phyloP scores from a whole-genome alignment of 2,329 filamentous ascomycete species.

The Basipetospora chlamydospora region DNA sequence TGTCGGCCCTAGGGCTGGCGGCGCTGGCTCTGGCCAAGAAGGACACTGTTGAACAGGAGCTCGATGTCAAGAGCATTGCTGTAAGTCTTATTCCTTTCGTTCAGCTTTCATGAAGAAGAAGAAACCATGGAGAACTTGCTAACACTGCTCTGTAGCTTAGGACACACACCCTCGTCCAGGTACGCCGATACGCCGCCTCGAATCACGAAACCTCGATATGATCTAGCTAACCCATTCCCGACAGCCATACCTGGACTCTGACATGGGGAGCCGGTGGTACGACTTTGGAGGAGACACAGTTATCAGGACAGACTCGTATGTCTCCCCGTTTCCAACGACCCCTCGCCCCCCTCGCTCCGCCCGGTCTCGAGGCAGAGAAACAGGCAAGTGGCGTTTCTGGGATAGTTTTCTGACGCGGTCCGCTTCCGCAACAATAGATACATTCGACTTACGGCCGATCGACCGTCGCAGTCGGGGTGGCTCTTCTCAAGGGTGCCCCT shows the following conservation, averaged over 20 bases:
- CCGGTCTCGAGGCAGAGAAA: too few relatives aligned
- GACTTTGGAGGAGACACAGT: slow-evolving; percentile 96
- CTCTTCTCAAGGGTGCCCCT: slow-evolving; percentile 86
- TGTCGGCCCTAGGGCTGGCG: slow-evolving; percentile 6
- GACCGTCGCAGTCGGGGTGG: slow-evolving; percentile 82
- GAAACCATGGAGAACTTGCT: slow-evolving; percentile 1
- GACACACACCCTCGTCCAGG: slow-evolving; percentile 71
- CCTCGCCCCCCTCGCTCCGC: not conserved
- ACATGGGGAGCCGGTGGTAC: slow-evolving; percentile 97
- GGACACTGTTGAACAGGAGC: slow-evolving; percentile 6
- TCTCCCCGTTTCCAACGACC: not conserved
- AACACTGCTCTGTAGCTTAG: slow-evolving; percentile 46
- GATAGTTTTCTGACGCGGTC: too few relatives aligned
- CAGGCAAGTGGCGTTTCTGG: too few relatives aligned
- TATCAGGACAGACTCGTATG: slow-evolving; percentile 54
- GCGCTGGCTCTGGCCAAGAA: slow-evolving; percentile 6
- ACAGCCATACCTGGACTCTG: slow-evolving; percentile 91
- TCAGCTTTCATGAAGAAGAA: not conserved
- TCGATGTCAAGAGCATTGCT: slow-evolving; percentile 10
- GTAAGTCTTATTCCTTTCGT: slow-evolving; percentile 6
- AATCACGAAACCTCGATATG: slow-evolving; percentile 4
- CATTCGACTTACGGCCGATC: slow-evolving; percentile 81
- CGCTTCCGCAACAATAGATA: too few relatives aligned
- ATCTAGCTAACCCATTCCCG: slow-evolving; percentile 10
- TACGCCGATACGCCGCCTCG: slow-evolving; percentile 32